phyloP scores from a whole-genome alignment of 208 protist genomes.

The Leishmania braziliensis region DNA sequence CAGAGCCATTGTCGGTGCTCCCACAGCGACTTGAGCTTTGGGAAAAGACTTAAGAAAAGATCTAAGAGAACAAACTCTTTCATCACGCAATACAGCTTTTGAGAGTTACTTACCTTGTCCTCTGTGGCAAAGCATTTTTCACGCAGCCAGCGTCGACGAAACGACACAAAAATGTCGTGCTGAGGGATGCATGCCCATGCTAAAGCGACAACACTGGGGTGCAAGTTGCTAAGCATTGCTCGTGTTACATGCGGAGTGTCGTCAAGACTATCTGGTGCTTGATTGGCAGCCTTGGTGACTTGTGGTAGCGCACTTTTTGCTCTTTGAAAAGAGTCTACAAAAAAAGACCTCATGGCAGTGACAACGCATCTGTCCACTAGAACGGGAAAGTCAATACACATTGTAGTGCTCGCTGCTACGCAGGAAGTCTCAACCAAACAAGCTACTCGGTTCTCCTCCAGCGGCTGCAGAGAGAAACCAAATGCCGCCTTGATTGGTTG shows the following conservation, averaged over 20 bases:
- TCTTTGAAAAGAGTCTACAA: not conserved
- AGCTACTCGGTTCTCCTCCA: not conserved
- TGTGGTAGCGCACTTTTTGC: not conserved
- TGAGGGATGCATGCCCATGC: slow-evolving; percentile 23
- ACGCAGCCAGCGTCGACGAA: slow-evolving; percentile 6
- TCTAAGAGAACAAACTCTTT: slow-evolving; percentile 49
- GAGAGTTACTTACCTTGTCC: not conserved
- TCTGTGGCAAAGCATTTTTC: not conserved
- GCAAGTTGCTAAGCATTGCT: not conserved
- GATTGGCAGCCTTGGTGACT: not conserved
- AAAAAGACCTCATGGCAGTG: not conserved
- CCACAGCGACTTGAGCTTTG: slow-evolving; percentile 60
- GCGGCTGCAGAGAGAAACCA: slow-evolving; percentile 6
- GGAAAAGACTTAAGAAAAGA: slow-evolving; percentile 43
- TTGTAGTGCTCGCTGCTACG: not conserved
- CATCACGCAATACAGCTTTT: slow-evolving; percentile 19
- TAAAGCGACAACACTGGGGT: slow-evolving; percentile 1
- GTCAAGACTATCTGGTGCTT: slow-evolving; percentile 9
- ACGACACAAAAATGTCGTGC: not conserved
- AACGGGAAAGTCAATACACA: slow-evolving; percentile 16
- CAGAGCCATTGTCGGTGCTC: slow-evolving; percentile 55
- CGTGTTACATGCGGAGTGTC: slow-evolving; percentile 22
- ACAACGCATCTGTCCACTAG: slow-evolving; percentile 3
- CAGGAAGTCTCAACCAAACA: not conserved
- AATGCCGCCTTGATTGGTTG: slow-evolving; percentile 1